These are phyloP conservation scores for Auricularia heimuer DNA, from an alignment of 768 basidiomycete species.

Conservation along the genomic window DNA sequence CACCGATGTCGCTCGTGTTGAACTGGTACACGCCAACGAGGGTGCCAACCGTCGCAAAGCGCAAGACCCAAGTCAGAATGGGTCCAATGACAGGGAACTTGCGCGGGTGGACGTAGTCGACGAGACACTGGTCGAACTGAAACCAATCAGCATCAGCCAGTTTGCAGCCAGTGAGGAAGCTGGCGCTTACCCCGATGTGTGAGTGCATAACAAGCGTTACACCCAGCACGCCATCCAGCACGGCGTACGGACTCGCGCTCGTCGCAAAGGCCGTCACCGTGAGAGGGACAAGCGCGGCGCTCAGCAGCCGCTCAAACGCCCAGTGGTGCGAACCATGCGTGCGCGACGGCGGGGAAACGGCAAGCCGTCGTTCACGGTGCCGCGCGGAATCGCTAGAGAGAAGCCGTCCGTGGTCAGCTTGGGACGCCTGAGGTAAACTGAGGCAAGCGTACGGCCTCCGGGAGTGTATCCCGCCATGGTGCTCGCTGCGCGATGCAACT, in stretches of 20 bases:
- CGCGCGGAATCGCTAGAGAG: conserved; percentile 54
- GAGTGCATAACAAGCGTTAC: conserved; percentile 86
- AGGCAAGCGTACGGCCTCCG: not conserved
- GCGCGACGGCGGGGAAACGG: conserved; percentile 76
- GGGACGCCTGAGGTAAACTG: not conserved
- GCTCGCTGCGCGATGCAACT: no score
- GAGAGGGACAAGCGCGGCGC: conserved; percentile 79
- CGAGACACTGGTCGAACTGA: conserved; percentile 68
- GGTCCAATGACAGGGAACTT: conserved; percentile 84
- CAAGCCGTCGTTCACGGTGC: conserved; percentile 92
- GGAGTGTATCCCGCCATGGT: not conserved
- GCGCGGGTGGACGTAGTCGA: conserved; percentile 88
- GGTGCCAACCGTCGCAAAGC: conserved; percentile 67
- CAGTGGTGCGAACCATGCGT: conserved; percentile 84
- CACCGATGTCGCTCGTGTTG: conserved; percentile 97
- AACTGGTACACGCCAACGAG: conserved; percentile 93
- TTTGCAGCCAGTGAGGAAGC: conserved; percentile 15
- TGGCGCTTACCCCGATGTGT: conserved; percentile 72
- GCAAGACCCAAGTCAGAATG: conserved; percentile 59
- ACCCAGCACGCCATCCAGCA: conserved; percentile 84
- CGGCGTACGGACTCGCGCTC: conserved; percentile 63
- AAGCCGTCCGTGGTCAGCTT: not conserved
- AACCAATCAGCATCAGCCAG: not conserved
- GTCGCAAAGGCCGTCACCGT: conserved; percentile 81
- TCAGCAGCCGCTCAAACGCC: conserved; percentile 89